Conservation (phyloP, 2,329 filamentous ascomycete genomes). For the Aspergillus sp. region DNA sequence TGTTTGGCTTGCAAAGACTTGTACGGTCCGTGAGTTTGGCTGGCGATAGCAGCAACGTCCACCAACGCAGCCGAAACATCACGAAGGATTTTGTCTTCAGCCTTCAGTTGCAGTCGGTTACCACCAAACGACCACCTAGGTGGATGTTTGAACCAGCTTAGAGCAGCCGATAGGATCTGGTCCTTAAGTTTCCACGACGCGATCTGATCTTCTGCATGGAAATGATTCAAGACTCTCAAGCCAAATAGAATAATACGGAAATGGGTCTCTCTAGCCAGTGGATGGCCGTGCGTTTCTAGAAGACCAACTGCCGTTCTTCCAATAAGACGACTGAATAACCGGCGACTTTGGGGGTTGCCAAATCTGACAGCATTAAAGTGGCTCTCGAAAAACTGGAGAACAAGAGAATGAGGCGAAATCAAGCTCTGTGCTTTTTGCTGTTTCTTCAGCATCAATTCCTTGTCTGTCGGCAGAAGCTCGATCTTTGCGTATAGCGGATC, state of each 20-base stretch:
- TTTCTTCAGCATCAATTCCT: conserved; percentile 61
- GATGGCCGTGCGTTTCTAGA: conserved; percentile 63
- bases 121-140: conserved; percentile 94
- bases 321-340: conserved; percentile 72
- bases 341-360: conserved; percentile 71
- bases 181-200: conserved; percentile 81
- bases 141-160: conserved; percentile 79
- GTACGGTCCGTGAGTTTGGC: conserved; percentile 42
- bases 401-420: conserved; percentile 73
- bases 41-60: conserved; percentile 53
- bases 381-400: conserved; percentile 84
- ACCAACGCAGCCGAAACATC: conserved; percentile 65
- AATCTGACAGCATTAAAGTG: conserved; percentile 92
- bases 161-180: conserved; percentile 71
- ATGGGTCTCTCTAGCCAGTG: conserved; percentile 82
- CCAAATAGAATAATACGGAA: conserved; percentile 82
- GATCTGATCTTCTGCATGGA: conserved; percentile 54
- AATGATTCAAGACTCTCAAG: conserved; percentile 65
- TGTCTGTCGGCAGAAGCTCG: conserved; percentile 88
- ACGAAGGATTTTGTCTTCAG: conserved; percentile 71
- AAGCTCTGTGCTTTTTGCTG: conserved; percentile 74
- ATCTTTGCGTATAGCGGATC: conserved; percentile 88
- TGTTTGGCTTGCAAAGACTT: conserved; percentile 70
- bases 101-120: conserved; percentile 86
- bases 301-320: conserved; percentile 69